Percentiles rank a stretch among this genome's conserved stretches.
Conservation (phyloP, 2,329 filamentous ascomycete species). For the Leptographium radiaticola region DNA sequence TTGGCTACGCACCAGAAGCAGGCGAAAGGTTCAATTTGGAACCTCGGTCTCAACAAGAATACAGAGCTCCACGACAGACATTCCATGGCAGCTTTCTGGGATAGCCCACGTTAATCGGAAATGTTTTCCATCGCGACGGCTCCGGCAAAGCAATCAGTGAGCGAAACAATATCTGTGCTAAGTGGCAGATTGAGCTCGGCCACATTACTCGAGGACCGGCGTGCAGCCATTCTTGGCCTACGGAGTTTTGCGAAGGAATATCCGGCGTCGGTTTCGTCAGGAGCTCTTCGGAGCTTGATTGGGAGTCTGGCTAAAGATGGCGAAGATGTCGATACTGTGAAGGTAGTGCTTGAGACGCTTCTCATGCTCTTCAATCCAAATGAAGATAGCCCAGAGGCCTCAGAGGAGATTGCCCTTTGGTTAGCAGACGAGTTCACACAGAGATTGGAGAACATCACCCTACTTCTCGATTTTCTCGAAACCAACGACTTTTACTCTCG, state of each 20-base stretch:
- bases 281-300: conserved; percentile 80
- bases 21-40: too few species aligned
- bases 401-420: conserved; percentile 92
- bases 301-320: conserved; percentile 73
- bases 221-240: conserved; percentile 82
- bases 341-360: conserved; percentile 87
- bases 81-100: not conserved
- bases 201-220: conserved; percentile 84
- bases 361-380: conserved; percentile 77
- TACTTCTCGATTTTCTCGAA: conserved; percentile 81
- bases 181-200: conserved; percentile 79
- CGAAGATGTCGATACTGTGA: conserved; percentile 92
- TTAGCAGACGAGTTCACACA: conserved; percentile 96
- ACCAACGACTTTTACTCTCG: conserved; percentile 79
- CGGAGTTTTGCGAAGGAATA: conserved; percentile 95
- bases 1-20: too few species aligned
- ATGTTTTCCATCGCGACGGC: conserved; percentile 56
- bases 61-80: too few species aligned
- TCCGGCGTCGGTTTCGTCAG: conserved; percentile 88
- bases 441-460: conserved; percentile 89
- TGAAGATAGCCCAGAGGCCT: conserved; percentile 70
- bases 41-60: too few species aligned
- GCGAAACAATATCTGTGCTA: conserved; percentile 83
- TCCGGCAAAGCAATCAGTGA: conserved; percentile 90
- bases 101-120: not conserved